Base-by-base conservation (phyloP, 495 filamentous ascomycete species). In the Penicillium antarcticum region DNA sequence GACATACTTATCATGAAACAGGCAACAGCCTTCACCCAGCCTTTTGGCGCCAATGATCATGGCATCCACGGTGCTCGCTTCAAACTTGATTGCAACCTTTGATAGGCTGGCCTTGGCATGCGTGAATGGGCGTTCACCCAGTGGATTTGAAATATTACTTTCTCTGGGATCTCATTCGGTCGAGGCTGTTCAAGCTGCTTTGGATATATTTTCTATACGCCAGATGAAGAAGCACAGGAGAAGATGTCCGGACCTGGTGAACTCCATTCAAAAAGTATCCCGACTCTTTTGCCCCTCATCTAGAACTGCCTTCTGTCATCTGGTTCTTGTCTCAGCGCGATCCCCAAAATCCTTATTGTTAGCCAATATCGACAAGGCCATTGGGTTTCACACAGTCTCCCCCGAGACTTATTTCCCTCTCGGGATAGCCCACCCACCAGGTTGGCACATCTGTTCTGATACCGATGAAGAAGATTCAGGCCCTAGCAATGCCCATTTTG, bases 371-470 rank as follows among this genome's bases (percentile, higher is more conserved):
- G 52, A 66, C 48, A 42, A 43, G 10, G 54, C 51, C 2, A 63
- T 66, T 31, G 62, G 62, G 11, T 49, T 66, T n/a, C 57, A 63
- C 13, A 66, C 62, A 4, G 50, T 66, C 24, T 58, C 62, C 16
- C 60, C 62, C 1, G 43, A 58, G 10, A 4, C 35, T 9, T 50
- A 23, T 9, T 50, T 58, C 13, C 60, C 60, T 5, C 5, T 66
- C 17, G 34, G 39, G 2, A 41, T 36, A 14, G 32, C 14, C 13
- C 41, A 21, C 18, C 48, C 47, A 31, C 39, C 37, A 11, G 62
- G 62, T 2, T 66, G 62, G 60, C 62, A 66, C 42, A 63, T 66
- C 8, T 43, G 34, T 31, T 63, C 63, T 39, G 52, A 52, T 32
- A 32, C 49, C 6, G 35, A 44, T 2, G 17, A 26, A 4, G 49